Base-by-base conservation (phyloP, 768 basidiomycete genomes). In the Grammothele lineata region DNA sequence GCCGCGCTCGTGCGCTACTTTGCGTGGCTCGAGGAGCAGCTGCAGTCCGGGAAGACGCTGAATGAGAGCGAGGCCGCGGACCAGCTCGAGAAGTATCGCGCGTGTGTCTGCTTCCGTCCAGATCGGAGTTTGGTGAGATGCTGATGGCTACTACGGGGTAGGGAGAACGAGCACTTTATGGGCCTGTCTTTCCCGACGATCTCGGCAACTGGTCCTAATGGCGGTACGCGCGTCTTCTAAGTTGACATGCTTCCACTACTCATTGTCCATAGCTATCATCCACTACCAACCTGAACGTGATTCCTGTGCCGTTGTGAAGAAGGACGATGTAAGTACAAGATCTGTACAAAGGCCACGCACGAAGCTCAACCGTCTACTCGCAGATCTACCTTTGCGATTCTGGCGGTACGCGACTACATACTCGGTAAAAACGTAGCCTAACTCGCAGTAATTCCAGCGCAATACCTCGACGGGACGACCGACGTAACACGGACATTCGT, bases 111-210 rank as follows among this genome's bases (percentile, higher is more conserved):
- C 35, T 17, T 36, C 35, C 9, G 8, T 36, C 8, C 15, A 9
- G 8, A 30, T 30, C 7, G n/a, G 23, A 24, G 12, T 14, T 9
- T 23, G 8, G 18, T 38, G 4, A 47, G 22, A 32, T 6, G 15
- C 15, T 34, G n/a, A 30, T 18, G 23, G 3, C 7, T 11, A 17
- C 17, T 41, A 32, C n/a, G n/a, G n/a, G n/a, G n/a, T n/a, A 93
- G 92, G 8, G 81, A 92, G 60, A 74, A 88, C 19, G 77, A 80
- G 23, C 59, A 83, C 40, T 99, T 91, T 76, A 82, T 77, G 54
- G 95, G 95, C 0, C 68, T 94, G 12, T 94, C 92, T 2, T 99
- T 99, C 64, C 66, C 78, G 0, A 96, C 96, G 0, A 98, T 99
- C 45, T 96, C 93, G 1, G 86, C 90, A 0, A 83, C 89, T 5